Conservation (phyloP, 2,329 filamentous ascomycete species). For the Sclerotinia glacialis region DNA sequence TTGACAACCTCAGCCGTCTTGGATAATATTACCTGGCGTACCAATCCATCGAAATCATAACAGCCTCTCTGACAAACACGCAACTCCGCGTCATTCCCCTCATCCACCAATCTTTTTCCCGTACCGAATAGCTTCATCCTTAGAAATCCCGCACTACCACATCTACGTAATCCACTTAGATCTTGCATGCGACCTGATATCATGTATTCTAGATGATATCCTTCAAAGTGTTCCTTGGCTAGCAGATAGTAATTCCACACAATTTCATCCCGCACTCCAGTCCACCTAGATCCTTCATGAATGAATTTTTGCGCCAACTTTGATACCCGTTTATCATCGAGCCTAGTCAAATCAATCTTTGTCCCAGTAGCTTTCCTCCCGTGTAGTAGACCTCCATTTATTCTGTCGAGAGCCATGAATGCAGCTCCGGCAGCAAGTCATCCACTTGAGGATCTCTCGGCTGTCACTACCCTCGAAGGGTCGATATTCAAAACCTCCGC, state of each 20-base stretch:
- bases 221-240: slow-evolving; percentile 33
- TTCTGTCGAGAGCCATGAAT: slow-evolving; percentile 46
- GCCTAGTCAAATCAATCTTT: slow-evolving; percentile 44
- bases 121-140: slow-evolving; percentile 41
- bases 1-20: background rate
- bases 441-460: slow-evolving; percentile 56
- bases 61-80: slow-evolving; percentile 41
- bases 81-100: slow-evolving; percentile 40
- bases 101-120: slow-evolving; percentile 40
- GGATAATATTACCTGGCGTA: slow-evolving; percentile 7
- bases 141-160: slow-evolving; percentile 41
- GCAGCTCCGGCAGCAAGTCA: slow-evolving; percentile 54
- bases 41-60: background rate
- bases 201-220: slow-evolving; percentile 38
- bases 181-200: slow-evolving; percentile 38
- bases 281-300: slow-evolving; percentile 38
- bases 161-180: slow-evolving; percentile 39
- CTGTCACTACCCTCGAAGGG: slow-evolving; percentile 50
- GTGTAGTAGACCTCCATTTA: slow-evolving; percentile 21
- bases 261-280: slow-evolving; percentile 33
- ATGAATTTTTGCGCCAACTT: slow-evolving; percentile 37
- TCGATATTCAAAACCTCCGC: slow-evolving; percentile 44
- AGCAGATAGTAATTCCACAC: slow-evolving; percentile 40
- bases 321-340: slow-evolving; percentile 43
- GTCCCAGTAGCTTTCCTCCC: slow-evolving; percentile 41